Evolutionary conservation across 306 rosid species (phyloP).

Genomic region (Comarum palustre): DNA sequence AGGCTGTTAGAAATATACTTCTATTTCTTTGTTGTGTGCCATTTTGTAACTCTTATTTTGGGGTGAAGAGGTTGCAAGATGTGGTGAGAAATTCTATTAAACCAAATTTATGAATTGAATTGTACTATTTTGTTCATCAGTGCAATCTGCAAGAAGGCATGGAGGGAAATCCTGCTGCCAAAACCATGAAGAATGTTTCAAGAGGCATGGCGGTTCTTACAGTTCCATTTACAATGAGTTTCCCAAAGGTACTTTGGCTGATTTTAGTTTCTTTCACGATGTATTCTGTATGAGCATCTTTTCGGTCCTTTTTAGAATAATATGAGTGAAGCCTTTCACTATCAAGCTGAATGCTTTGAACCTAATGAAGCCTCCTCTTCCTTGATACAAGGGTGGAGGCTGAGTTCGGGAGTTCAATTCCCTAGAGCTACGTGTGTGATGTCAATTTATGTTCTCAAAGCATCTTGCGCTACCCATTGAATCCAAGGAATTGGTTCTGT

Average conservation of each 20-base stretch:
- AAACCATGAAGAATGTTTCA: constrained; percentile 72
- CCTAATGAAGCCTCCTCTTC: constrained; percentile 1
- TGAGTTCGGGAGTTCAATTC: neutral
- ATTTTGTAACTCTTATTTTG: neutral
- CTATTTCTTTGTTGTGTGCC: neutral
- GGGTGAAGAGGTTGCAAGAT: neutral
- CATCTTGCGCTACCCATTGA: neutral
- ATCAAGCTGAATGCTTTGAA: constrained; percentile 3
- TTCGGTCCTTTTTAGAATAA: neutral
- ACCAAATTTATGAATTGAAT: neutral
- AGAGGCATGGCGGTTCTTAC: constrained; percentile 82
- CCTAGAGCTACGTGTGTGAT: neutral
- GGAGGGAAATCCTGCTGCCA: constrained; percentile 87
- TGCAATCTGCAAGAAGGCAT: constrained; percentile 81
- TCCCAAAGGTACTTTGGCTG: constrained; percentile 66
- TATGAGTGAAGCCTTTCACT: constrained; percentile 11
- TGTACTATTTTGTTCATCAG: constrained; percentile 36
- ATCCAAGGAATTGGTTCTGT: neutral
- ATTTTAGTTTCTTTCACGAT: neutral
- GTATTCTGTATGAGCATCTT: constrained; percentile 16
- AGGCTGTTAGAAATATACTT: neutral
- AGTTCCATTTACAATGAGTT: constrained; percentile 80
- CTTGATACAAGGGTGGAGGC: constrained; percentile 8
- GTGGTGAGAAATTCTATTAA: constrained; percentile 8
- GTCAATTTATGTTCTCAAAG: constrained; percentile 1